Percentiles rank a stretch among this genome's conserved stretches.
Evolutionary conservation across 768 basidiomycete species (phyloP).

Genomic region (Rhodotorula diobovata): DNA sequence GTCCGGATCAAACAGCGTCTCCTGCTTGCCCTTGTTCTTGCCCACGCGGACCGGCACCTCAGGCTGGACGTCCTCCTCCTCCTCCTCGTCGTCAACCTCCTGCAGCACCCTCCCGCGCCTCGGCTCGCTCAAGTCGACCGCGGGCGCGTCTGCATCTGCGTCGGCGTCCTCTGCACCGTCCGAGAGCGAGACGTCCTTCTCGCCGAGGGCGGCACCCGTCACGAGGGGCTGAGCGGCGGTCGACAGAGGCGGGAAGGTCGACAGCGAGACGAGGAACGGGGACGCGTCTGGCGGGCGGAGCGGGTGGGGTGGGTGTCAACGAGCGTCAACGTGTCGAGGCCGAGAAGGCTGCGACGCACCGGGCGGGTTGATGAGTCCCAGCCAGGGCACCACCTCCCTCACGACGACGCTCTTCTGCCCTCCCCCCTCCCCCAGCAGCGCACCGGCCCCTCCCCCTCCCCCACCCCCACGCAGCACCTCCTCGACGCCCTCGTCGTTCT

Average conservation of each 20-base stretch:
- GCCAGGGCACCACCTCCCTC: slow-evolving; percentile 22
- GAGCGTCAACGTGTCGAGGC: background rate
- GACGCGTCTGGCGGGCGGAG: background rate
- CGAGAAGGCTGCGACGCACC: background rate
- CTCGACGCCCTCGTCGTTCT: slow-evolving; percentile 29
- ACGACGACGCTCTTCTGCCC: slow-evolving; percentile 6
- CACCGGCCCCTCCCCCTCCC: background rate
- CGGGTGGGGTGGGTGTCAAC: too few species aligned
- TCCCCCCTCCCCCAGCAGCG: slow-evolving; percentile 1
- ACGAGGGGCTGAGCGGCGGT: background rate
- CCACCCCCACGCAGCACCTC: slow-evolving; percentile 13
- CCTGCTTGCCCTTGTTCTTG: too few species aligned
- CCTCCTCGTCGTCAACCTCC: slow-evolving; percentile 12
- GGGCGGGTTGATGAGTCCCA: slow-evolving; percentile 18
- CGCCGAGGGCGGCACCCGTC: slow-evolving; percentile 22
- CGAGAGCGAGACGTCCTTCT: slow-evolving; percentile 23
- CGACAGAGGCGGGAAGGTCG: slow-evolving; percentile 29
- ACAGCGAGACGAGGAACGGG: slow-evolving; percentile 30
- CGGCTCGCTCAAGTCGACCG: slow-evolving; percentile 4
- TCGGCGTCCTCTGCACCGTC: slow-evolving; percentile 13
- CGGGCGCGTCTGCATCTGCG: slow-evolving; percentile 1
- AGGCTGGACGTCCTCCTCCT: background rate
- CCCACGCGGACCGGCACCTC: background rate
- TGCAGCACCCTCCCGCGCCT: background rate
- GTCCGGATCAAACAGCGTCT: slow-evolving; percentile 14